phyloP scores from a whole-genome alignment of 2,329 filamentous ascomycete genomes.

The Ceratocystiopsis sp. region DNA sequence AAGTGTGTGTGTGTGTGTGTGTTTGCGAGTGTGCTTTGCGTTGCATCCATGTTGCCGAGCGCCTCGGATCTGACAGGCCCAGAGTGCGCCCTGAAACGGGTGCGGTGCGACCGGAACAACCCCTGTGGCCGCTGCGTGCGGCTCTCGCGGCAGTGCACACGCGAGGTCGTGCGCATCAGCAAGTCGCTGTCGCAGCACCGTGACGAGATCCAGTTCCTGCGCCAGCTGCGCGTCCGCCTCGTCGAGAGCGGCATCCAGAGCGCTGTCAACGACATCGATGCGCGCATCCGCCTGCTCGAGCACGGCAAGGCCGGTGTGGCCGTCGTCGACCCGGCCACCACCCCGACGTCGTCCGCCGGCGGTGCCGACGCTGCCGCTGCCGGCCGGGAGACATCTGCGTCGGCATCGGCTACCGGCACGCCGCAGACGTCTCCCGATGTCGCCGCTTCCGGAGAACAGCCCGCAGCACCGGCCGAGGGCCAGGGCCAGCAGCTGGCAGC shows the following conservation, averaged over 20 bases:
- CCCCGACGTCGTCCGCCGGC: too few relatives aligned
- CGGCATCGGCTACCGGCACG: too few relatives aligned
- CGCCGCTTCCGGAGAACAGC: background rate
- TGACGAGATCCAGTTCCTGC: conserved; percentile 6
- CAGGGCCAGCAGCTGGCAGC: background rate
- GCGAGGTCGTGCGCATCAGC: conserved; percentile 7
- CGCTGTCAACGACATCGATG: conserved; percentile 4
- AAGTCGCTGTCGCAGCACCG: conserved; percentile 6
- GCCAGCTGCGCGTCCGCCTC: conserved; percentile 1
- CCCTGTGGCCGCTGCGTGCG: conserved; percentile 6
- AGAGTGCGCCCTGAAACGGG: conserved; percentile 5
- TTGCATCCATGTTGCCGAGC: too few relatives aligned
- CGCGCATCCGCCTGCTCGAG: conserved; percentile 4
- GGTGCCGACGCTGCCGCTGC: too few relatives aligned
- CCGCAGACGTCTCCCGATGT: background rate
- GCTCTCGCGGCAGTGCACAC: conserved; percentile 4
- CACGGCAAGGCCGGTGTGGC: background rate
- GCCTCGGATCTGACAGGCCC: too few relatives aligned
- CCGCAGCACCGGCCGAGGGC: background rate
- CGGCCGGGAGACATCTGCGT: too few relatives aligned
- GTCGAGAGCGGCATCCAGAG: background rate
- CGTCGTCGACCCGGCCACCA: too few relatives aligned
- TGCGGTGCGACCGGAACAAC: conserved; percentile 6
- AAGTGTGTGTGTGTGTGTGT: background rate
- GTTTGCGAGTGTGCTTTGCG: too few relatives aligned